Evolutionary conservation across 2,329 filamentous ascomycete genomes (phyloP).

Genomic region (Colletotrichum noveboracense): DNA sequence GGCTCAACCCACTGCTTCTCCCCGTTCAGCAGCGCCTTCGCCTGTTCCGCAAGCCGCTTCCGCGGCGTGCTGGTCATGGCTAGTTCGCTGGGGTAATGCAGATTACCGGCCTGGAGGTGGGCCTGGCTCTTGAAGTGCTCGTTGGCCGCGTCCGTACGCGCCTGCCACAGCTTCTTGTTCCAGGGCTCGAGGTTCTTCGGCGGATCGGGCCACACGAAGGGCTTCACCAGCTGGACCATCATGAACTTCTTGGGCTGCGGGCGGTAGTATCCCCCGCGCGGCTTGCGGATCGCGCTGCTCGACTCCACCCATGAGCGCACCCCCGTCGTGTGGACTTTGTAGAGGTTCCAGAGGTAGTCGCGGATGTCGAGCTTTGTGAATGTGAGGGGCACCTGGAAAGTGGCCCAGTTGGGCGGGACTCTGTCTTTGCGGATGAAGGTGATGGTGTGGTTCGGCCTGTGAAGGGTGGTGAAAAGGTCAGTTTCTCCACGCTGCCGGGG

Average conservation of each 20-base stretch:
- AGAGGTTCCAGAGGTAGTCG: constrained; percentile 90
- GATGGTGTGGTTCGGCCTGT: constrained; percentile 81
- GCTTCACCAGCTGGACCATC: constrained; percentile 87
- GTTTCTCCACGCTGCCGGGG: background rate
- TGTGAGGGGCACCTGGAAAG: constrained; percentile 87
- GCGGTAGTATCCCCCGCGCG: constrained; percentile 66
- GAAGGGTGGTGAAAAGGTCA: background rate
- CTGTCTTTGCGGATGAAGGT: constrained; percentile 76
- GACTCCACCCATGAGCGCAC: constrained; percentile 83
- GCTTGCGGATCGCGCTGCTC: constrained; percentile 58
- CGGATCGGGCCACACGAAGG: constrained; percentile 85
- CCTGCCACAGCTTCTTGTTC: constrained; percentile 66
- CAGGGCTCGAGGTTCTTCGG: constrained; percentile 68
- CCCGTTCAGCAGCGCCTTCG: constrained; percentile 65
- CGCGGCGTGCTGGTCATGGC: constrained; percentile 45
- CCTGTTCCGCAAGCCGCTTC: constrained; percentile 51
- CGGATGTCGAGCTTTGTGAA: constrained; percentile 97
- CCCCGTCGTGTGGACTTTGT: constrained; percentile 73
- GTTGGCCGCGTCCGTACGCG: constrained; percentile 50
- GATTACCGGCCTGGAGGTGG: constrained; percentile 25
- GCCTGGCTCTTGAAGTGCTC: constrained; percentile 41
- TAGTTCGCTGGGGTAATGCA: constrained; percentile 33
- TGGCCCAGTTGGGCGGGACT: constrained; percentile 80
- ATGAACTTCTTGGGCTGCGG: constrained; percentile 84
- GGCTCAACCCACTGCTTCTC: constrained; percentile 53